Base-by-base conservation (phyloP, 2,329 filamentous ascomycete genomes). In the Calonectria multiphialidica region DNA sequence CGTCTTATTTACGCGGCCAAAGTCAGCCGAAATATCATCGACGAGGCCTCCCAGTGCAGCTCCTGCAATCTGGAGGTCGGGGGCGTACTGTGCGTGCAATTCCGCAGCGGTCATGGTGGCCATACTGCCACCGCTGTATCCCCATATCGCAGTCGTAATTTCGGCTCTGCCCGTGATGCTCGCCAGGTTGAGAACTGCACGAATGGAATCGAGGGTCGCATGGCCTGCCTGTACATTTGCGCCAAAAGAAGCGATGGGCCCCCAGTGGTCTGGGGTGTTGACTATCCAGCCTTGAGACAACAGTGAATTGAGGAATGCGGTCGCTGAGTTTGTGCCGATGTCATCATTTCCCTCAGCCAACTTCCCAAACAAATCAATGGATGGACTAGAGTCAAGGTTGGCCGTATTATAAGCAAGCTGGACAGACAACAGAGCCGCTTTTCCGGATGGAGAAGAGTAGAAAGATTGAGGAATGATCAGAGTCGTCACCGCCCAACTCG, bases 181-280 rank as follows among this genome's bases (percentile, higher is more conserved):
- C 1, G 74, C 28, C 16, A 70, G 66, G 15, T 73, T 73, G 5
- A 84, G 71, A 3, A 83, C 83, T 1, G 85, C 85, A 10, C 85
- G 82, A 3, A 87, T 69, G 2, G 81, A 80, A 70, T 88, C 84
- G 30, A 87, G 78, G 9, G 83, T 84, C 0, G 83, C 83, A 62
- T 87, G 82, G 0, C 85, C 87, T 5, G 81, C 81, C 37, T 83
- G 80, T 1, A 81, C 77, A 25, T 83, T 85, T 1, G 83, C 83
- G 0, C 82, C 80, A 74, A 87, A 88, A 0, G 85, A 81, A 7
- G 86, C 85, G 4, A 74, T 75, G 0, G 84, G 84, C 0, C 86
- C 85, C 50, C 87, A 81, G 64, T 83, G 85, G 72, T 89, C 88
- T 0, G 87, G 87, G 81, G 57, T 72, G 28, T 72, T 77, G 8